phyloP scores from a whole-genome alignment of 306 rosid species.

The Vicia villosa region DNA sequence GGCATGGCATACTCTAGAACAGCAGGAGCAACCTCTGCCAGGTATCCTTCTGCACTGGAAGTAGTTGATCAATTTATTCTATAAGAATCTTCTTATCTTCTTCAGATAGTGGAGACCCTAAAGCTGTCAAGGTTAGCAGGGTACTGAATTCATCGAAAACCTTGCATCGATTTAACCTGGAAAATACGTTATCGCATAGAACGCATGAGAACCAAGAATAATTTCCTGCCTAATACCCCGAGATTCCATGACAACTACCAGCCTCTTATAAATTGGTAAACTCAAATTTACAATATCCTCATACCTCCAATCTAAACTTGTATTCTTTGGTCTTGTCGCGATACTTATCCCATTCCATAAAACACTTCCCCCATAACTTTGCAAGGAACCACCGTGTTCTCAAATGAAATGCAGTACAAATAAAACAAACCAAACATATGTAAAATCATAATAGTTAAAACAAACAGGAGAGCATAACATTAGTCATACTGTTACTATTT shows the following conservation, averaged over 20 bases:
- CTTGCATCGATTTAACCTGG: slow-evolving; percentile 86
- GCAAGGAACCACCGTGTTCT: slow-evolving; percentile 96
- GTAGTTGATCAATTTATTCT: slow-evolving; percentile 76
- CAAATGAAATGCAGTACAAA: too few species aligned
- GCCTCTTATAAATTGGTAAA: slow-evolving; percentile 77
- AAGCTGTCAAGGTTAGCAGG: slow-evolving; percentile 50
- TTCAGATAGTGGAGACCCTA: slow-evolving; percentile 76
- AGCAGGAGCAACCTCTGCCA: slow-evolving; percentile 99
- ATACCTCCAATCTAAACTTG: slow-evolving; percentile 94
- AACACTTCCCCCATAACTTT: slow-evolving; percentile 98
- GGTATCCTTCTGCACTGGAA: slow-evolving; percentile 86
- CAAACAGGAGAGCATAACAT: too few species aligned
- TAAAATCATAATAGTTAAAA: too few species aligned
- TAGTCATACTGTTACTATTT: too few species aligned
- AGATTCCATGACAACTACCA: slow-evolving; percentile 83
- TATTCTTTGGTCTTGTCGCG: slow-evolving; percentile 84
- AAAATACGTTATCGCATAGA: slow-evolving; percentile 75
- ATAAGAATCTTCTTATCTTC: slow-evolving; percentile 78
- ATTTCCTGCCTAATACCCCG: slow-evolving; percentile 84
- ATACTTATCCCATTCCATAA: slow-evolving; percentile 99
- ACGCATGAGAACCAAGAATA: slow-evolving; percentile 80
- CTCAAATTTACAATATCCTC: slow-evolving; percentile 75
- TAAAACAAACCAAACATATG: too few species aligned
- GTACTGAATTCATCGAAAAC: slow-evolving; percentile 62
- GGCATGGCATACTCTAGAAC: too few species aligned